phyloP scores from a whole-genome alignment of 2,329 filamentous ascomycete genomes.

The Ophiostoma piceae region DNA sequence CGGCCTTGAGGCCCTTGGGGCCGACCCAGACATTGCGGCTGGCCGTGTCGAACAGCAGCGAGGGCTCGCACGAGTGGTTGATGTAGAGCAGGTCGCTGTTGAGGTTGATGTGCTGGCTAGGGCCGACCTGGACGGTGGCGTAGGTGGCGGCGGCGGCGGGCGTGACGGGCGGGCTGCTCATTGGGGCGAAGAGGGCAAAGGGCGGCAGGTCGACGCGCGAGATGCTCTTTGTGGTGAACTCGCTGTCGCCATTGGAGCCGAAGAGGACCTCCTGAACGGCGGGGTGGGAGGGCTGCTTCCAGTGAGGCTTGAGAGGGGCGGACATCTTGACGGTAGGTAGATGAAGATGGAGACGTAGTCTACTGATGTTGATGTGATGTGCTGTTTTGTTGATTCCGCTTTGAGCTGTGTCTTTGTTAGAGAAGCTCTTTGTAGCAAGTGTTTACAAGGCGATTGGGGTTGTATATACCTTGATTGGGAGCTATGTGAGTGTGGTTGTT shows the following conservation, averaged over 20 bases:
- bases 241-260: constrained; percentile 45
- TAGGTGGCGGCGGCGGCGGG: constrained; percentile 53
- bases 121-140: constrained; percentile 57
- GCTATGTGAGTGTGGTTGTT: neutral
- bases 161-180: constrained; percentile 60
- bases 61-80: constrained; percentile 63
- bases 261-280: constrained; percentile 51
- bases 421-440: neutral
- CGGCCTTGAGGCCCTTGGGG: constrained; percentile 48
- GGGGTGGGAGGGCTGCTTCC: constrained; percentile 57
- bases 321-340: constrained; percentile 35
- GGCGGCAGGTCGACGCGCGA: constrained; percentile 52
- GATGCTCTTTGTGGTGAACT: constrained; percentile 57
- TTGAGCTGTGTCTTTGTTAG: neutral
- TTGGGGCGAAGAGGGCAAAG: constrained; percentile 61
- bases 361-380: neutral
- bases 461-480: neutral
- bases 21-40: constrained; percentile 54
- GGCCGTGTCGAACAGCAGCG: constrained; percentile 57
- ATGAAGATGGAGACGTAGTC: neutral
- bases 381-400: neutral
- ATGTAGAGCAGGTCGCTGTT: constrained; percentile 64
- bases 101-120: constrained; percentile 53
- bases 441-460: neutral
- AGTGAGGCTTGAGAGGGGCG: constrained; percentile 53